These are phyloP conservation scores for Leccinum huronense DNA, from an alignment of 1,284 basidiomycete species.

Conservation along the genomic window DNA sequence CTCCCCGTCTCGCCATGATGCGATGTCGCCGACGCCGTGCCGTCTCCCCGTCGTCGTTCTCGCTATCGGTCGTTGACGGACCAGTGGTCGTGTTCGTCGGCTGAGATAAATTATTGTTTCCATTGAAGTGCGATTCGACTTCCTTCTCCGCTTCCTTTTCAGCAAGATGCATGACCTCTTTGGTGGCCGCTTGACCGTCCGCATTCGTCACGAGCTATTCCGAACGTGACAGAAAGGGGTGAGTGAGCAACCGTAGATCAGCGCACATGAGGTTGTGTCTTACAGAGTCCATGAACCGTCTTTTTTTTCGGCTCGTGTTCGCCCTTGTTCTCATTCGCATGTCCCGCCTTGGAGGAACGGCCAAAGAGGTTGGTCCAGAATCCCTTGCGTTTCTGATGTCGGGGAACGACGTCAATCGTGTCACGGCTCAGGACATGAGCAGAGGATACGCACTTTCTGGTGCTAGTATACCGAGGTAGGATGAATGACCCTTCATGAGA, in stretches of 20 bases:
- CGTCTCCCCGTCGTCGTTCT: background rate
- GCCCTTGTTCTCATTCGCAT: background rate
- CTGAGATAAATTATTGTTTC: slow-evolving; percentile 7
- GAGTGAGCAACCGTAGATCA: background rate
- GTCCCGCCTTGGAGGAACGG: slow-evolving; percentile 9
- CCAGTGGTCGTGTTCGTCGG: slow-evolving; percentile 4
- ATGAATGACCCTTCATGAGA: background rate
- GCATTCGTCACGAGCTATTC: slow-evolving; percentile 10
- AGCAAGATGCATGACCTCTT: slow-evolving; percentile 13
- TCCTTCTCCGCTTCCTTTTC: slow-evolving; percentile 17
- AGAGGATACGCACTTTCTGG: slow-evolving; percentile 10
- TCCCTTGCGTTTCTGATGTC: slow-evolving; percentile 22
- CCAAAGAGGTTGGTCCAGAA: slow-evolving; percentile 18
- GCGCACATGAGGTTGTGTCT: background rate
- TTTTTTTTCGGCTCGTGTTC: slow-evolving; percentile 9
- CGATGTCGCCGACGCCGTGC: too few species aligned
- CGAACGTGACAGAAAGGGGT: background rate
- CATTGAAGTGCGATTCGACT: slow-evolving; percentile 5
- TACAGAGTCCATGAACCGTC: slow-evolving; percentile 18
- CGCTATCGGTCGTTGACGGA: slow-evolving; percentile 1
- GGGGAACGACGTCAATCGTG: background rate
- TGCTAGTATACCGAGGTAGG: slow-evolving; percentile 2
- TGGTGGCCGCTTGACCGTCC: slow-evolving; percentile 12
- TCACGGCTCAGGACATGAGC: background rate
- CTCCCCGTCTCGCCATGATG: too few species aligned